Evolutionary conservation across 2,329 filamentous ascomycete genomes (phyloP).

Genomic region (Emericellopsis cladophorae): DNA sequence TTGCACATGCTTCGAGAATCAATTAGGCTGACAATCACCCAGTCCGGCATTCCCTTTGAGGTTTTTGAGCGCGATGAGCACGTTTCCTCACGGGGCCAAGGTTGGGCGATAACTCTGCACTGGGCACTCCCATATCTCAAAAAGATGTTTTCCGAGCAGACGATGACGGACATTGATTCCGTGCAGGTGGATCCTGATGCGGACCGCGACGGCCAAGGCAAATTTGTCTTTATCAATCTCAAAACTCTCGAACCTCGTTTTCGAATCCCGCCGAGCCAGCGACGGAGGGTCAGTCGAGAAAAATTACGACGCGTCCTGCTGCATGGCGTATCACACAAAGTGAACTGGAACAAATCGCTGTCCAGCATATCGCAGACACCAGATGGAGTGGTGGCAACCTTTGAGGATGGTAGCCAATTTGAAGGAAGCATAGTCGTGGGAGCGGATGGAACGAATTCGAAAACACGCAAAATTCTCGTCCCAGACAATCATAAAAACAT

Average conservation of each 20-base stretch:
- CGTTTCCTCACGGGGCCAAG: constrained; percentile 14
- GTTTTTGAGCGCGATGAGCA: constrained; percentile 13
- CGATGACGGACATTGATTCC: constrained; percentile 3
- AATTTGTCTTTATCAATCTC: constrained; percentile 21
- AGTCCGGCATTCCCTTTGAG: constrained; percentile 17
- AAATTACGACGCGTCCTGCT: constrained; percentile 10
- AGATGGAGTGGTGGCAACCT: constrained; percentile 11
- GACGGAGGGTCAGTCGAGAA: constrained; percentile 13
- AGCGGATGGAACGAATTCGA: constrained; percentile 23
- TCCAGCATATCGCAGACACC: constrained; percentile 8
- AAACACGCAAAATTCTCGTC: constrained; percentile 18
- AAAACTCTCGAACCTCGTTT: constrained; percentile 15
- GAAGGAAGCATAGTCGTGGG: constrained; percentile 23
- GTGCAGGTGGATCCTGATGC: constrained; percentile 15
- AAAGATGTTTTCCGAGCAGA: neutral
- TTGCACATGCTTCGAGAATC: too few species aligned
- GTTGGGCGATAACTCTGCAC: constrained; percentile 45
- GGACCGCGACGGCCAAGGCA: constrained; percentile 16
- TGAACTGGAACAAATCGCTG: constrained; percentile 11
- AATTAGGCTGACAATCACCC: too few species aligned
- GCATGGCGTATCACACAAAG: constrained; percentile 6
- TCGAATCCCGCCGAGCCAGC: constrained; percentile 16
- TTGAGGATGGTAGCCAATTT: constrained; percentile 17
- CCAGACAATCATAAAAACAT: constrained; percentile 17
- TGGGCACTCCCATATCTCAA: constrained; percentile 27